Evolutionary conservation across 805 yeast genomes (phyloP).

Genomic region (Isabelozyma pseudorhagii): DNA sequence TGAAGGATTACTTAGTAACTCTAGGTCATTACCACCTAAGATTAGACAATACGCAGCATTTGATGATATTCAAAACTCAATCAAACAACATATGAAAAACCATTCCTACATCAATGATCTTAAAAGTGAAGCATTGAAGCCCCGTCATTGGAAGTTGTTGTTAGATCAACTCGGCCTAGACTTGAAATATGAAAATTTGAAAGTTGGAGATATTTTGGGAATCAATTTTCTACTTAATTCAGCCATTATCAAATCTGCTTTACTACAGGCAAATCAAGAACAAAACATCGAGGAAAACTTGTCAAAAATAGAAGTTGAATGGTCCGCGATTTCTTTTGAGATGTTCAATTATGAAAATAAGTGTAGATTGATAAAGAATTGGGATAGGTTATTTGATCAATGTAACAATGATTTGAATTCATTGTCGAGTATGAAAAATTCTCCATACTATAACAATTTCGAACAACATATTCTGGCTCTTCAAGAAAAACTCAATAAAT

Average conservation of each 20-base stretch:
- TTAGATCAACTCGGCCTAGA: constrained; percentile 32
- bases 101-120: constrained; percentile 42
- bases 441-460: constrained; percentile 58
- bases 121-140: constrained; percentile 54
- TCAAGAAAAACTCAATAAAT: constrained; percentile 51
- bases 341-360: constrained; percentile 51
- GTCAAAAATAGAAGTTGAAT: constrained; percentile 44
- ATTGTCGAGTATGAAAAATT: constrained; percentile 66
- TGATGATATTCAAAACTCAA: constrained; percentile 47
- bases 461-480: constrained; percentile 54
- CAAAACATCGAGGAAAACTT: constrained; percentile 59
- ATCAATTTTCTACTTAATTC: constrained; percentile 49
- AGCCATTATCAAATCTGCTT: constrained; percentile 40
- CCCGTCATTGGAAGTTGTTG: constrained; percentile 64
- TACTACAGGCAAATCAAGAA: constrained; percentile 73
- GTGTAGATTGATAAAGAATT: constrained; percentile 58
- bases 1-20: constrained; percentile 45
- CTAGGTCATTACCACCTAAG: constrained; percentile 53
- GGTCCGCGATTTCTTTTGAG: constrained; percentile 55
- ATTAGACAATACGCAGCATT: constrained; percentile 69
- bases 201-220: constrained; percentile 61
- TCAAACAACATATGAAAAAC: constrained; percentile 41
- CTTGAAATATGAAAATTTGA: constrained; percentile 21
- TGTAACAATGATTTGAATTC: constrained; percentile 60
- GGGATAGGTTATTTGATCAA: constrained; percentile 60